These are phyloP conservation scores for Leishmania guyanensis DNA, from an alignment of 208 protist species.

Conservation along the genomic window DNA sequence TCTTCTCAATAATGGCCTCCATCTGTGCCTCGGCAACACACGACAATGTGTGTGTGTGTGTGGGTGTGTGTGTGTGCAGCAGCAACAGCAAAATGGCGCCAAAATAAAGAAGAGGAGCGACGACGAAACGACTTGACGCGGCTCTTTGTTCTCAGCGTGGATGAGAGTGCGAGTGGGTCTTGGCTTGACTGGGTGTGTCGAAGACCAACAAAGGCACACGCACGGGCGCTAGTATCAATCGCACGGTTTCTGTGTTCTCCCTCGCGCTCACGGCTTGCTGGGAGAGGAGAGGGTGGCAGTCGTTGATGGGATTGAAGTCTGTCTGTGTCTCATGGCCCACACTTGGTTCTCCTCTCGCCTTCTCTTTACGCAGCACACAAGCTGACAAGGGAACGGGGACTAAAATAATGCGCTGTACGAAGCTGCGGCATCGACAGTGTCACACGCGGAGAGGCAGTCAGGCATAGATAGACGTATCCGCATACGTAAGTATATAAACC, in stretches of 20 bases:
- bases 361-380: neutral
- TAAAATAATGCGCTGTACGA: neutral
- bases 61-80: neutral
- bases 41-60: too few relatives aligned
- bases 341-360: neutral
- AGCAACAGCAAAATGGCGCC: neutral
- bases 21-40: conserved; percentile 10
- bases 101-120: neutral
- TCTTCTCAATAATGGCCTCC: conserved; percentile 74
- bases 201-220: neutral
- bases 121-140: neutral
- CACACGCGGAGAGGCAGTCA: neutral
- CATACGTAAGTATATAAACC: neutral
- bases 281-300: neutral
- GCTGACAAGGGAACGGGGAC: neutral
- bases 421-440: neutral
- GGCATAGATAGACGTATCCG: neutral
- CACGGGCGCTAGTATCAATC: neutral
- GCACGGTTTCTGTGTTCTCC: neutral
- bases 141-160: neutral
- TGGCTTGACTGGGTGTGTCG: neutral
- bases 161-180: neutral
- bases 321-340: neutral
- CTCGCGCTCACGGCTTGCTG: neutral
- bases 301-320: neutral